A percentile compares a stretch with the other conserved stretches of the same genome.
These are phyloP conservation scores for Xylariaceae sp. DNA, from an alignment of 2,329 filamentous ascomycete genomes.

Conservation along the genomic window DNA sequence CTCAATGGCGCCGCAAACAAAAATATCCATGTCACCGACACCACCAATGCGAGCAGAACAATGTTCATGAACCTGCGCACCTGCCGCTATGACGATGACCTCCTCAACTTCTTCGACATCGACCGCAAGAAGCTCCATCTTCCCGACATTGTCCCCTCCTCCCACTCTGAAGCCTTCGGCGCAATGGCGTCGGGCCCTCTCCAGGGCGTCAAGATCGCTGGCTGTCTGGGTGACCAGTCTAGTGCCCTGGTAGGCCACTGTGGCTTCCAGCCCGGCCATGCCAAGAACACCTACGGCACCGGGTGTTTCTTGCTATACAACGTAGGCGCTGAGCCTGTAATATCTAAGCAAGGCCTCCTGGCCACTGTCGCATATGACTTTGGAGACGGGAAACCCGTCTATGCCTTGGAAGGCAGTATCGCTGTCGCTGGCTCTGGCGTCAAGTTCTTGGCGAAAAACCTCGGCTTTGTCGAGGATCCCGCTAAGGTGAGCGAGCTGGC, in stretches of 20 bases:
- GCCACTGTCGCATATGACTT: constrained; percentile 88
- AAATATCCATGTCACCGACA: constrained; percentile 73
- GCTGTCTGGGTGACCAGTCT: constrained; percentile 83
- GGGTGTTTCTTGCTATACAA: constrained; percentile 90
- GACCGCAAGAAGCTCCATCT: constrained; percentile 64
- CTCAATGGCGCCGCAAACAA: constrained; percentile 70
- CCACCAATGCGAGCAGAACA: constrained; percentile 82
- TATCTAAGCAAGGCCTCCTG: constrained; percentile 77
- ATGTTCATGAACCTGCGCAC: constrained; percentile 92
- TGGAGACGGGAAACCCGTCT: constrained; percentile 59
- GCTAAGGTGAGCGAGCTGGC: constrained; percentile 49
- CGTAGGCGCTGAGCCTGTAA: constrained; percentile 77
- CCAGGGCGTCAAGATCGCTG: constrained; percentile 69
- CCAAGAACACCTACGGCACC: constrained; percentile 90
- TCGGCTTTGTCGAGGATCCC: constrained; percentile 54
- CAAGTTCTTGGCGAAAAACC: constrained; percentile 66
- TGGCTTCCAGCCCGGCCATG: constrained; percentile 75
- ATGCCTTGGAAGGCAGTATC: constrained; percentile 80
- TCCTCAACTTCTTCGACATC: constrained; percentile 76
- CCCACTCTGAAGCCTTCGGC: constrained; percentile 70
- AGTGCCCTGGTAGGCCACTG: constrained; percentile 82
- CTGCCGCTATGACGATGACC: constrained; percentile 71
- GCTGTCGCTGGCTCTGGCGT: constrained; percentile 78
- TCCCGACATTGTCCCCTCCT: constrained; percentile 80
- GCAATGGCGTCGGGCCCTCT: constrained; percentile 61